Percentiles rank a stretch among this genome's conserved stretches.
Evolutionary conservation across 2,329 filamentous ascomycete species (phyloP).

Genomic region (Blastomyces parvus): DNA sequence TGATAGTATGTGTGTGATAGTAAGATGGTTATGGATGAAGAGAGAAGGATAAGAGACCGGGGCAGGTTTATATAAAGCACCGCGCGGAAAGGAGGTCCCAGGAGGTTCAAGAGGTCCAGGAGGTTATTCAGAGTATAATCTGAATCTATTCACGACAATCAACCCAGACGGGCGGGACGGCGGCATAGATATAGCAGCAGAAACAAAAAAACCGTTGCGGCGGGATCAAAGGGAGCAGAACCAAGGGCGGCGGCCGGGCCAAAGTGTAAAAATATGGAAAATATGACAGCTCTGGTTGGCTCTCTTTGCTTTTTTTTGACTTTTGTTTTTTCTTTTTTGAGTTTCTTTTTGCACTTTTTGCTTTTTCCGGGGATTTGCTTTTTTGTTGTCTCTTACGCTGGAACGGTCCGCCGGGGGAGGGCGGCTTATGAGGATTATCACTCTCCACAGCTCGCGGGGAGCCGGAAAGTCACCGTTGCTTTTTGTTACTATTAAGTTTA

Average conservation of each 20-base stretch:
- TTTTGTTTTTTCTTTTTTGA: background rate
- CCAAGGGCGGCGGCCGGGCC: no score
- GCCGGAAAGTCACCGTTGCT: no score
- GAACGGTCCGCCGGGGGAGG: no score
- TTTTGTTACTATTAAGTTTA: no score
- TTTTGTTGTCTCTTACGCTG: background rate
- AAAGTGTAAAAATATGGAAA: slow-evolving; percentile 9
- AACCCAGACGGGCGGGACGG: slow-evolving; percentile 5
- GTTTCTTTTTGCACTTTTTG: background rate
- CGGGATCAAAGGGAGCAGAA: background rate
- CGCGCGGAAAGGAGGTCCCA: background rate
- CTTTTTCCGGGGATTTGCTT: background rate
- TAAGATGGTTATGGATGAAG: no score
- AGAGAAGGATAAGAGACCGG: background rate
- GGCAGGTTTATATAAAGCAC: slow-evolving; percentile 3
- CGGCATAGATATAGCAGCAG: background rate
- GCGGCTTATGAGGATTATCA: no score
- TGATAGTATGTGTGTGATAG: background rate
- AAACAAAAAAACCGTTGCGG: slow-evolving; percentile 9
- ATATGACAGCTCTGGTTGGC: slow-evolving; percentile 3
- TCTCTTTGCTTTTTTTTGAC: background rate
- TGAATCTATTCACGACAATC: slow-evolving; percentile 7
- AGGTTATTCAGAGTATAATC: background rate
- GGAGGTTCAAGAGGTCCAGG: no score
- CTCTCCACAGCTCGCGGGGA: no score